These are phyloP conservation scores for Scenedesmus sp. DNA, from an alignment of 163 green algal genomes.

Conservation along the genomic window DNA sequence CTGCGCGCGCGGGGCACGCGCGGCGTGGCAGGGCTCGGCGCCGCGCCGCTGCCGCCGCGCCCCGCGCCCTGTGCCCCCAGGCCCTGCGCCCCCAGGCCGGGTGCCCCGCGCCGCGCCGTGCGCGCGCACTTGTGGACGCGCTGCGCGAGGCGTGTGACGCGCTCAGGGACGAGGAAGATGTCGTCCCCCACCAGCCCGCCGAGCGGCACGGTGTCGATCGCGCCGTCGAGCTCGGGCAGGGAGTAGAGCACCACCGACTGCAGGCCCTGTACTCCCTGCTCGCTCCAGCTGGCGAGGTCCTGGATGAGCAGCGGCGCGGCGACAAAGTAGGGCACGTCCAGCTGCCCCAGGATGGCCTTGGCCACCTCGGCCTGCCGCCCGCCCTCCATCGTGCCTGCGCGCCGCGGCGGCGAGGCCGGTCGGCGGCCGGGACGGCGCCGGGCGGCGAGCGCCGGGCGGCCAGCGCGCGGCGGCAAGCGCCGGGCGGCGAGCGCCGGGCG, in stretches of 20 bases:
- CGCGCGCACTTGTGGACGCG: conserved; percentile 72
- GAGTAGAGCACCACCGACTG: conserved; percentile 89
- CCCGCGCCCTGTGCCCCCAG: no score
- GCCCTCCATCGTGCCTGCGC: conserved; percentile 89
- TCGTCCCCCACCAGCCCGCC: conserved; percentile 92
- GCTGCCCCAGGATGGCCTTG: conserved; percentile 87
- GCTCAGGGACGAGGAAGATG: conserved; percentile 86
- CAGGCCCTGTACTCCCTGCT: conserved; percentile 72
- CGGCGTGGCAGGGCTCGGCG: background rate
- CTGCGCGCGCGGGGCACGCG: conserved; percentile 19
- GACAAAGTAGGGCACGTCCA: conserved; percentile 97
- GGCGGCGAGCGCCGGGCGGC: no score
- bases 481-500: no score
- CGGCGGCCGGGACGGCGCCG: no score
- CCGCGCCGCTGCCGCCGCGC: no score
- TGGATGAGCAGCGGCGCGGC: conserved; percentile 92
- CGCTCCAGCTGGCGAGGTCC: conserved; percentile 88
- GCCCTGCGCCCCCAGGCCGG: no score
- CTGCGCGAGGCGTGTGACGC: conserved; percentile 62
- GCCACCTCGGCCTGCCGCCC: conserved; percentile 93
- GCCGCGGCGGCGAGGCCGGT: background rate
- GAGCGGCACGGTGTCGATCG: conserved; percentile 90
- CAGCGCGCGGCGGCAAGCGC: no score
- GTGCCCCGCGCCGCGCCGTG: no score
- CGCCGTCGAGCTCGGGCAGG: conserved; percentile 95